Conservation (phyloP, 164 flowering plant species). For the Umbellularia californica region DNA sequence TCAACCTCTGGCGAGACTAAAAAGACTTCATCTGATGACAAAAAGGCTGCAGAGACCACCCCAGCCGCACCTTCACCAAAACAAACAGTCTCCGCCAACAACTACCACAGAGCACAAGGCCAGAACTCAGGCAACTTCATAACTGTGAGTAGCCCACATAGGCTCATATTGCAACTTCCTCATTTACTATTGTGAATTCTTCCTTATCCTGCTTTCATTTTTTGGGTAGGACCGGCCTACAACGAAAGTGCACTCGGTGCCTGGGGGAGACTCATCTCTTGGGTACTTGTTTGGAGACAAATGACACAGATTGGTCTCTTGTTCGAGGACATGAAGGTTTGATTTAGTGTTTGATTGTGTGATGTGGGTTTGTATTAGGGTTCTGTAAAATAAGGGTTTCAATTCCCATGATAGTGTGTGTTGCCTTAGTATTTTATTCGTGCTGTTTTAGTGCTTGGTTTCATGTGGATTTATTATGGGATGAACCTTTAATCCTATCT, state of each 20-base stretch:
- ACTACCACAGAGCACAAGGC: slow-evolving; percentile 27
- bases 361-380: neutral
- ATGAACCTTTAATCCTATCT: neutral
- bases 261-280: slow-evolving; percentile 44
- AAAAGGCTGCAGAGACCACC: slow-evolving; percentile 8
- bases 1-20: slow-evolving; percentile 4
- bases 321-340: neutral
- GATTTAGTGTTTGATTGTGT: neutral
- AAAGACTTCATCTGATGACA: slow-evolving; percentile 22
- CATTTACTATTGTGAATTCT: neutral
- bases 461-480: neutral
- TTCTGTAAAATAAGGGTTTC: neutral
- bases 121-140: slow-evolving; percentile 31
- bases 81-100: slow-evolving; percentile 15
- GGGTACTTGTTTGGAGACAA: slow-evolving; percentile 50
- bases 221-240: slow-evolving; percentile 41
- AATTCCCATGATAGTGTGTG: neutral
- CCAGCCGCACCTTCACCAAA: slow-evolving; percentile 10
- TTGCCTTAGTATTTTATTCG: neutral
- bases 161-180: neutral
- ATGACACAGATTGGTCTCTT: slow-evolving; percentile 11
- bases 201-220: neutral
- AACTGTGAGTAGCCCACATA: slow-evolving; percentile 21
- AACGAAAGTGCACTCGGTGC: slow-evolving; percentile 38
- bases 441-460: neutral